These are phyloP conservation scores for Paracorniculantispora psalliotae DNA, from an alignment of 2,329 filamentous ascomycete genomes.

Conservation along the genomic window DNA sequence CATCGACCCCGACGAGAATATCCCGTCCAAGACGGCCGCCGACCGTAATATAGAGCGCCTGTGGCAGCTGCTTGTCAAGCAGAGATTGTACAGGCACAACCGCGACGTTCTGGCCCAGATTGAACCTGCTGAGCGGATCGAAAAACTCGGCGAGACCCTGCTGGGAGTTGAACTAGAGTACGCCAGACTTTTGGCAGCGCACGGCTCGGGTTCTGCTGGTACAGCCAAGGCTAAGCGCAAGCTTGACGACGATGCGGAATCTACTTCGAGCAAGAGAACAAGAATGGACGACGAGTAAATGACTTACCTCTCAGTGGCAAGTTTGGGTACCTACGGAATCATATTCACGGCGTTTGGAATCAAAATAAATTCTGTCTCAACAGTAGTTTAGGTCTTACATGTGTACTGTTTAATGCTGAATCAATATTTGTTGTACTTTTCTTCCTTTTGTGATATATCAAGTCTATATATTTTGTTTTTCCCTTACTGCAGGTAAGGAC, in stretches of 20 bases:
- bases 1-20: constrained; percentile 38
- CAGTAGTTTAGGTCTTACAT: constrained; percentile 16
- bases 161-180: constrained; percentile 68
- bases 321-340: neutral
- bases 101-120: constrained; percentile 65
- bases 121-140: constrained; percentile 61
- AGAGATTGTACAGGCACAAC: constrained; percentile 71
- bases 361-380: neutral
- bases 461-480: constrained; percentile 22
- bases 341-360: constrained; percentile 14
- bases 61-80: constrained; percentile 73
- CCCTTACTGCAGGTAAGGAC: constrained; percentile 10
- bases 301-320: neutral
- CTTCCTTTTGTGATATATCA: constrained; percentile 10
- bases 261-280: constrained; percentile 40
- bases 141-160: constrained; percentile 67
- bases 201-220: constrained; percentile 35
- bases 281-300: constrained; percentile 32
- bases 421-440: neutral
- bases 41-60: constrained; percentile 61
- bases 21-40: constrained; percentile 41
- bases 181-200: constrained; percentile 53
- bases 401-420: neutral
- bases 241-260: constrained; percentile 26
- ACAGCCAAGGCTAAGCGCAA: constrained; percentile 43